Percentiles rank a stretch among this genome's conserved stretches.
phyloP scores from a whole-genome alignment of 768 basidiomycete species.

The Lactarius pseudohatsudake region DNA sequence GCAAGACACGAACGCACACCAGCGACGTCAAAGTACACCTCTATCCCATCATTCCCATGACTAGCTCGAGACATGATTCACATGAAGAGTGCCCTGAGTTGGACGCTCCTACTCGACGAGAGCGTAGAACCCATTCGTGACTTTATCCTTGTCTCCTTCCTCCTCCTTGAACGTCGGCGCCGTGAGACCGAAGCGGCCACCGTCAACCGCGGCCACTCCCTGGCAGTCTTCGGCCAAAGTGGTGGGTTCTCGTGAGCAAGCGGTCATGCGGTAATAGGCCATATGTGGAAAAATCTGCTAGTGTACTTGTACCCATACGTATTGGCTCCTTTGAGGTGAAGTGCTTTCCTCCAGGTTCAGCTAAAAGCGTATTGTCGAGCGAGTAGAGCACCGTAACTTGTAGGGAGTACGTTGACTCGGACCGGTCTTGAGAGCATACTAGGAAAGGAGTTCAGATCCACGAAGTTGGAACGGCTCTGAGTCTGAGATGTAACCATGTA shows the following conservation, averaged over 20 bases:
- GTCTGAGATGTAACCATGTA: no score
- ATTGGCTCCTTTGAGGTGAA: neutral
- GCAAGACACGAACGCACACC: no score
- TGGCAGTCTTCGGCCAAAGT: neutral
- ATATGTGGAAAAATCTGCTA: neutral
- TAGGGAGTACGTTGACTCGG: no score
- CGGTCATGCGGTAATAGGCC: neutral
- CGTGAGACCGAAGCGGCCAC: conserved; percentile 23
- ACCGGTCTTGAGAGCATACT: no score
- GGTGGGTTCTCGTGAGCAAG: neutral
- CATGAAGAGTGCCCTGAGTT: no score
- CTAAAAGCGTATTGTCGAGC: neutral
- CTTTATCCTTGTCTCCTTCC: conserved; percentile 25
- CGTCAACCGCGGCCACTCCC: conserved; percentile 5
- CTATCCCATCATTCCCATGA: no score
- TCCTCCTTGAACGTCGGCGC: conserved; percentile 28
- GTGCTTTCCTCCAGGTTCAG: neutral
- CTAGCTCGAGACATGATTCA: no score
- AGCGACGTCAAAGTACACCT: no score
- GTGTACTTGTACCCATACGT: neutral
- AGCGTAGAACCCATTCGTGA: conserved; percentile 25
- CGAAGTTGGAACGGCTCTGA: no score
- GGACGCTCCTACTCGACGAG: conserved; percentile 24
- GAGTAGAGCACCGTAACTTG: neutral
- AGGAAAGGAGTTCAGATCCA: no score